phyloP scores from a whole-genome alignment of 164 flowering plant species.

The Dillenia suffruticosa region DNA sequence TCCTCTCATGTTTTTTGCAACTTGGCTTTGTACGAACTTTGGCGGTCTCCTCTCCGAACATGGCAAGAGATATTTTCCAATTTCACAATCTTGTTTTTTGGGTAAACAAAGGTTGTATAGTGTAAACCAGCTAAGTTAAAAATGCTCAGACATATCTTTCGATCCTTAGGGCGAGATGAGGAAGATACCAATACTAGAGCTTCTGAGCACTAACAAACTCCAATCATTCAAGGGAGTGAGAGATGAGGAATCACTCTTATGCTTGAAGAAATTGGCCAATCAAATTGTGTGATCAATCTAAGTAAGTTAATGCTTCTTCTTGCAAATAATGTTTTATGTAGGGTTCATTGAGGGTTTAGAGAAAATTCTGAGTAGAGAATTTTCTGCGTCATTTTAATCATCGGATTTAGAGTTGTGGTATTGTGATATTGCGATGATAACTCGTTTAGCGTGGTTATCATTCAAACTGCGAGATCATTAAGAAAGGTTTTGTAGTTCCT shows the following conservation, averaged over 20 bases:
- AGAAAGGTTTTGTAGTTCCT: too few relatives aligned
- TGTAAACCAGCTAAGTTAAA: background rate
- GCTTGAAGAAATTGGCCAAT: slow-evolving; percentile 10
- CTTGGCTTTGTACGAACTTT: background rate
- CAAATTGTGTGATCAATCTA: slow-evolving; percentile 5
- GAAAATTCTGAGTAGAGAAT: too few relatives aligned
- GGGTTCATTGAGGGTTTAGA: too few relatives aligned
- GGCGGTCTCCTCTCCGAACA: slow-evolving; percentile 6
- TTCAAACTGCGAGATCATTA: too few relatives aligned
- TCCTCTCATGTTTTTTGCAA: background rate
- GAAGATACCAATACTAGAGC: slow-evolving; percentile 13
- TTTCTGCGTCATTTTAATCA: too few relatives aligned
- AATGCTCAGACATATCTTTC: slow-evolving; percentile 1
- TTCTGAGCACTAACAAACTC: slow-evolving; percentile 12
- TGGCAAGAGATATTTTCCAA: slow-evolving; percentile 9
- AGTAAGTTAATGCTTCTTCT: slow-evolving; percentile 14
- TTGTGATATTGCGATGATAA: too few relatives aligned
- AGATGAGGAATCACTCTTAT: slow-evolving; percentile 20
- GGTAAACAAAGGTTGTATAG: background rate
- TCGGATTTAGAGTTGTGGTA: too few relatives aligned
- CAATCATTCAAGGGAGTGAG: slow-evolving; percentile 11
- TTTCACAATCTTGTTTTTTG: slow-evolving; percentile 6
- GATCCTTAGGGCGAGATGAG: slow-evolving; percentile 12
- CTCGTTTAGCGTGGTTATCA: too few relatives aligned
- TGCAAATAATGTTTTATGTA: too few relatives aligned